phyloP scores from a whole-genome alignment of 1,284 basidiomycete genomes.

The Moniliophthora roreri region DNA sequence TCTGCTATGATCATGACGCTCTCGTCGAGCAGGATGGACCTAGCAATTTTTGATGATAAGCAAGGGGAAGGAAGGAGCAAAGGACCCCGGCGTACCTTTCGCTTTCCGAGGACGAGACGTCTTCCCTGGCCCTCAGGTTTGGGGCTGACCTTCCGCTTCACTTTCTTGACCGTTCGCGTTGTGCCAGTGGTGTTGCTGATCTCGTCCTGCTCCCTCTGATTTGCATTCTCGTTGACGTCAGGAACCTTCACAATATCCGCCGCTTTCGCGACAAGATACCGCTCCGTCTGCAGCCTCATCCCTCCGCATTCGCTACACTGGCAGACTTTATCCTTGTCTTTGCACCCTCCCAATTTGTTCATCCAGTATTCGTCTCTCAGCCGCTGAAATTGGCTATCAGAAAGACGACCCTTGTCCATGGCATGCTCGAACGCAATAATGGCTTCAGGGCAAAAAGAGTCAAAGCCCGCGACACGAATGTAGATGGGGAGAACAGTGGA shows the following conservation, averaged over 20 bases:
- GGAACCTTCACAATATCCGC: neutral
- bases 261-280: conserved; percentile 1
- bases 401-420: conserved; percentile 20
- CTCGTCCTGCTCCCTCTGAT: too few species aligned
- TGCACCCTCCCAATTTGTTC: conserved; percentile 19
- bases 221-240: too few species aligned
- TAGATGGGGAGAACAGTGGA: conserved; percentile 21
- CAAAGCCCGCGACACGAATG: conserved; percentile 21
- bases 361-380: conserved; percentile 25
- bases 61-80: too few species aligned
- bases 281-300: conserved; percentile 8
- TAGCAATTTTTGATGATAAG: too few species aligned
- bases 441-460: conserved; percentile 16
- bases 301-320: conserved; percentile 21
- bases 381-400: conserved; percentile 12
- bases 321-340: conserved; percentile 12
- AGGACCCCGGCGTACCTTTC: too few species aligned
- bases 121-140: too few species aligned
- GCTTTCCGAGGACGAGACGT: too few species aligned
- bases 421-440: conserved; percentile 23
- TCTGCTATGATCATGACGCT: too few species aligned
- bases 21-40: too few species aligned
- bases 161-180: too few species aligned
- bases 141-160: too few species aligned
- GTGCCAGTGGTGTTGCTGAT: too few species aligned